Conservation (phyloP, 176 grass and related monocot genomes). For the Typha latifolia region DNA sequence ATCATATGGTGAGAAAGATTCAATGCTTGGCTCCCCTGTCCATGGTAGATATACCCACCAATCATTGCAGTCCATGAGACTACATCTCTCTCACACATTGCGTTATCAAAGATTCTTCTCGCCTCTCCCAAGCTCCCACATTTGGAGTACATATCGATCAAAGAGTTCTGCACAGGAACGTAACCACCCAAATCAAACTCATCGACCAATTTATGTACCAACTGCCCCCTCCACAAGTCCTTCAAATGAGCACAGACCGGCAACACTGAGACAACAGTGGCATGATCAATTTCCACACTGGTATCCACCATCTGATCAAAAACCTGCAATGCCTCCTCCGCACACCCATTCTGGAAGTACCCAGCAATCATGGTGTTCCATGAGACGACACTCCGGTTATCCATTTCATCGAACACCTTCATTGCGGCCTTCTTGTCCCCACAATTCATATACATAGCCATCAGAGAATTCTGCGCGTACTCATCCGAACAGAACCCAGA, state of each 20-base stretch:
- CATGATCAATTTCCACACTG: slow-evolving; percentile 27
- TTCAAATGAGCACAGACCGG: slow-evolving; percentile 40
- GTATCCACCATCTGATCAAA: slow-evolving; percentile 31
- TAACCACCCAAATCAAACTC: slow-evolving; percentile 32
- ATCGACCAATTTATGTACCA: slow-evolving; percentile 36
- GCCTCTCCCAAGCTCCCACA: slow-evolving; percentile 47
- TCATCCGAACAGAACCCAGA: slow-evolving; percentile 37
- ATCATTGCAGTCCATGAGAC: slow-evolving; percentile 64
- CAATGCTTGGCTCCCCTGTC: slow-evolving; percentile 13
- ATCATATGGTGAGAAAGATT: slow-evolving; percentile 40
- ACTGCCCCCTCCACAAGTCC: slow-evolving; percentile 38
- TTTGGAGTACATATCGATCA: slow-evolving; percentile 73
- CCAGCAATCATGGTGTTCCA: slow-evolving; percentile 59
- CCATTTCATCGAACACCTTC: slow-evolving; percentile 32
- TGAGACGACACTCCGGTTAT: slow-evolving; percentile 26
- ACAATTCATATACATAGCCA: slow-evolving; percentile 55
- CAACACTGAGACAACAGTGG: slow-evolving; percentile 44
- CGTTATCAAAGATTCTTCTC: slow-evolving; percentile 29
- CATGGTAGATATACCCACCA: slow-evolving; percentile 28
- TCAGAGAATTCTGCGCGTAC: slow-evolving; percentile 52
- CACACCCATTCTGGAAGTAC: slow-evolving; percentile 26
- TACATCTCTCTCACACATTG: slow-evolving; percentile 33
- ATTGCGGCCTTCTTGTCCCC: slow-evolving; percentile 22
- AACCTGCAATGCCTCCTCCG: slow-evolving; percentile 31
- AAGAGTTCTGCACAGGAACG: slow-evolving; percentile 33